phyloP scores from a whole-genome alignment of 495 filamentous ascomycete genomes.

The Cercophora samala region DNA sequence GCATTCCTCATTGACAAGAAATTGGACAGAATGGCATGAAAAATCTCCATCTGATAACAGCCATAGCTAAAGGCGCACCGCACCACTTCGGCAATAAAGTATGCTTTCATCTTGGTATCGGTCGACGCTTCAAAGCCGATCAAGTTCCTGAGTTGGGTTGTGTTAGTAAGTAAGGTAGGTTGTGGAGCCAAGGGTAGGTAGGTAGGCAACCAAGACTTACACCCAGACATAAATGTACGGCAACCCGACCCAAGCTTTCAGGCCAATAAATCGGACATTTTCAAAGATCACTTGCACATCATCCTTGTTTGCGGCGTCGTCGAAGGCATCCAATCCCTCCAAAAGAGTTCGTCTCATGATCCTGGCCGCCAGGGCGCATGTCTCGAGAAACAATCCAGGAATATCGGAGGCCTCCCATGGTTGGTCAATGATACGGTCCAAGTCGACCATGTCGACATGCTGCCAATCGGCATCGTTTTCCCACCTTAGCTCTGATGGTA shows the following conservation, averaged over 20 bases:
- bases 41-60: slow-evolving; percentile 18
- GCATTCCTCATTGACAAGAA: not conserved
- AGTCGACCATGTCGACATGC: not conserved
- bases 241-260: slow-evolving; percentile 12
- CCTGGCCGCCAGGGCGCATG: slow-evolving; percentile 13
- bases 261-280: slow-evolving; percentile 12
- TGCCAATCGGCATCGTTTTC: not conserved
- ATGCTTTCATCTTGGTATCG: slow-evolving; percentile 7
- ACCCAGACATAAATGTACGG: slow-evolving; percentile 22
- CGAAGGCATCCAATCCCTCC: slow-evolving; percentile 5
- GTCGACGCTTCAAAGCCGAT: slow-evolving; percentile 14
- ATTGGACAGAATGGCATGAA: not conserved
- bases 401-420: not conserved
- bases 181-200: too few relatives aligned
- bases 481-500: not conserved
- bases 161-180: not conserved
- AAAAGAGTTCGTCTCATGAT: slow-evolving; percentile 8
- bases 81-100: slow-evolving; percentile 18
- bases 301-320: slow-evolving; percentile 3
- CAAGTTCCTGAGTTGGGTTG: slow-evolving; percentile 5
- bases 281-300: slow-evolving; percentile 8
- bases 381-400: slow-evolving; percentile 9
- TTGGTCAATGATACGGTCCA: slow-evolving; percentile 11
- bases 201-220: slow-evolving; percentile 3
- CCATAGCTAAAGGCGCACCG: slow-evolving; percentile 17